Base-by-base conservation (phyloP, 2,329 filamentous ascomycete species). In the Tolypocladium amazonense region DNA sequence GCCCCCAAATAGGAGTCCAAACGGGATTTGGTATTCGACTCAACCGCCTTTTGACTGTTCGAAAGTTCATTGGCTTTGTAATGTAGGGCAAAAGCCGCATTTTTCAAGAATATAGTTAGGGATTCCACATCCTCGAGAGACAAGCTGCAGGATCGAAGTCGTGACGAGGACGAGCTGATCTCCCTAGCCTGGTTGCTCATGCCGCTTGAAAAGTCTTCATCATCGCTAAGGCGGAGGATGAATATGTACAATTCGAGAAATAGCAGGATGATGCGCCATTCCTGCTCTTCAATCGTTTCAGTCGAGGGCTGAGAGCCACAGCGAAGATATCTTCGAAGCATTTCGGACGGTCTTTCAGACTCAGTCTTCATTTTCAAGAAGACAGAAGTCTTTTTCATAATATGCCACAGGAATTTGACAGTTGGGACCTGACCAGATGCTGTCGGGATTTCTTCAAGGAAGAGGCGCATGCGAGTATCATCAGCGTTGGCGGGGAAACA, bases 221-320 rank as follows among this genome's bases (percentile, higher is more conserved):
- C 94, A 66, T 99, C 94, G 71, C 93, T 96, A 39, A 97, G 85
- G 66, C 94, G 89, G 15, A 97, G 78, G 2, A 97, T 85, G 70
- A 97, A 97, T 2, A 89, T 91, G 70, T 97, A 99, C 0, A 99
- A 81, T 67, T 99, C 94, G 7, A 99, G 80, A 69, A 99, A 97
- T 0, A 99, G 81, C 0, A 97, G 78, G 50, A 96, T 84, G 1
- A 94, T 87, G 23, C 88, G 87, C 94, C 94, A 99, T 69, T 97
- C 91, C 65, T 73, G 70, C 43, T 74, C 71, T 56, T 75, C 73
- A 1, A 62, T 54, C 4, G 61, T 64, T 25, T 63, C 64, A 2
- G 61, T 62, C 4, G 62, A 58, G 20, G 62, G 62, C 61, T 52
- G 66, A 59, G 65, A 77, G 72, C 58, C 59, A 14, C 56, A 62